Conservation (phyloP, 2,329 filamentous ascomycete genomes). For the Fusarium secorum region DNA sequence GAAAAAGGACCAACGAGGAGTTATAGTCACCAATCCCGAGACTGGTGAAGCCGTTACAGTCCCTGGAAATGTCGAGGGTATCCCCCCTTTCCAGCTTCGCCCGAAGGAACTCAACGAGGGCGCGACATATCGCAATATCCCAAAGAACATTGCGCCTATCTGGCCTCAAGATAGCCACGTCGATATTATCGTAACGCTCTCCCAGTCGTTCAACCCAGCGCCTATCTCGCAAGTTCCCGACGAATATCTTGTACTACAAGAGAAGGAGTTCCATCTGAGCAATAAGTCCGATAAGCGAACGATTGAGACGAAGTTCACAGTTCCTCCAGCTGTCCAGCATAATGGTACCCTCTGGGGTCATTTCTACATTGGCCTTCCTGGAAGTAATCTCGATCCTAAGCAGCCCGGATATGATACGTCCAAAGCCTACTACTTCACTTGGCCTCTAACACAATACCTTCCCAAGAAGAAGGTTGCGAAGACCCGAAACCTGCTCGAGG, state of each 20-base stretch:
- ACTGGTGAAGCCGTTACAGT: conserved; percentile 62
- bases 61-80: conserved; percentile 61
- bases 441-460: conserved; percentile 88
- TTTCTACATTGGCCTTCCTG: conserved; percentile 84
- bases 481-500: conserved; percentile 83
- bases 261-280: conserved; percentile 80
- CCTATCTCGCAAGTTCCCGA: conserved; percentile 70
- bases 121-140: conserved; percentile 70
- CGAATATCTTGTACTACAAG: conserved; percentile 77
- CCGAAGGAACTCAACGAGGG: conserved; percentile 67
- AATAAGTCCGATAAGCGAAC: conserved; percentile 81
- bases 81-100: conserved; percentile 71
- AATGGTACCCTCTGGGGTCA: conserved; percentile 96
- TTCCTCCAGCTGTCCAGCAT: conserved; percentile 82
- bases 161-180: conserved; percentile 82
- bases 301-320: conserved; percentile 77
- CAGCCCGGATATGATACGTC: conserved; percentile 74
- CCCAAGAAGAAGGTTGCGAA: conserved; percentile 90
- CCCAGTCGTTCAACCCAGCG: conserved; percentile 73
- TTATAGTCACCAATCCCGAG: conserved; percentile 57
- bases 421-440: conserved; percentile 82
- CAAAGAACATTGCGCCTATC: conserved; percentile 80
- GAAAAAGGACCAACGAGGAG: conserved; percentile 56
- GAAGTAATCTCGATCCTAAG: conserved; percentile 78
- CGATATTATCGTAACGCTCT: conserved; percentile 87